Evolutionary conservation across 768 basidiomycete species (phyloP), one percentile per base, ranked within the genome.

Genomic region (Coprinellus micaceus): DNA sequence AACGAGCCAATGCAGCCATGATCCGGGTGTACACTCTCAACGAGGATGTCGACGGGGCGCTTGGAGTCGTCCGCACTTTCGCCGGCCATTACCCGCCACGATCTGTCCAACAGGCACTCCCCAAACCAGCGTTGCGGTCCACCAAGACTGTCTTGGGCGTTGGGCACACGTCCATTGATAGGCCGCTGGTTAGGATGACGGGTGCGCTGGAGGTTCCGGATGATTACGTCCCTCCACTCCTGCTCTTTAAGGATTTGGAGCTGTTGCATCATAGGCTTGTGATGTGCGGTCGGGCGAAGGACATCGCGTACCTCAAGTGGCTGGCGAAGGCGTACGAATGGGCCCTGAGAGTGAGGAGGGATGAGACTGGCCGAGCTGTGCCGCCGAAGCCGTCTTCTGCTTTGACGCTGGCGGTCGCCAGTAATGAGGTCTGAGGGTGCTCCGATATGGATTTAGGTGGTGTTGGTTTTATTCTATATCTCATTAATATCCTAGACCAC

Each of bases 241-340:
- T 96, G 21, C 78, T 82, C 12, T 96, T 94, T 66, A 61, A 71
- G 15, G 92, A 96, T 65, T 60, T 96, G n/a, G 86, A 90, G 60
- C 58, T 86, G 4, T 73, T 97, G 50, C 93, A 96, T 66, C 81
- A 91, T 56, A 77, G 86, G 25, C 69, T 94, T 26, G 82, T 87
- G 13, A 73, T 67, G 22, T 68, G 70, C 21, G 71, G 68, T 30
- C 69, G 71, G 54, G 56, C 33, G n/a, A 71, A 76, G 37, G 82
- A 83, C 17, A 73, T 94, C 25, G 80, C 74, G 6, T 90, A 85
- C 63, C 58, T 96, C 44, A 91, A 83, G 60, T 94, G 84, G 79
- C 66, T 87, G 2, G 84, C 82, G 63, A 84, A 84, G 70, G 74
- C 85, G 3, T 96, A 94, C 64, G 82, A 86, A 60, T 82, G 82